These are phyloP conservation scores for Epichloe elymi DNA, from an alignment of 2,329 filamentous ascomycete genomes.

Conservation along the genomic window DNA sequence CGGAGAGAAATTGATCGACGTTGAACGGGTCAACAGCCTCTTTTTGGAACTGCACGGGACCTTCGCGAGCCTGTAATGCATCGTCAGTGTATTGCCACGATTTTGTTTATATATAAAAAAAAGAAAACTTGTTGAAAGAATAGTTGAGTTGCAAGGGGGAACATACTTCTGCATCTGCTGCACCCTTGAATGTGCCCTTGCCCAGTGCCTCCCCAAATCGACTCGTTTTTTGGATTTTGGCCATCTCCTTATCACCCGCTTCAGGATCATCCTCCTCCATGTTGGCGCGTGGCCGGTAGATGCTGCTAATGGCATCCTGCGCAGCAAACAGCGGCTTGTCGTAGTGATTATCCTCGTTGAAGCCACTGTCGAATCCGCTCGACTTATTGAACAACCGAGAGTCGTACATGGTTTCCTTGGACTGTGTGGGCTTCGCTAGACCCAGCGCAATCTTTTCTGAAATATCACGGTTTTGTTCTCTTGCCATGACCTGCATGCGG, in stretches of 20 bases:
- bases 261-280: slow-evolving; percentile 69
- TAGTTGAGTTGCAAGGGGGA: background rate
- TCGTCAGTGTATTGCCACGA: slow-evolving; percentile 17
- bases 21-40: slow-evolving; percentile 79
- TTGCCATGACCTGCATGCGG: slow-evolving; percentile 79
- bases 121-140: background rate
- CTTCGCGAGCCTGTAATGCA: slow-evolving; percentile 52
- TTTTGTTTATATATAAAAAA: background rate
- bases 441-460: slow-evolving; percentile 93
- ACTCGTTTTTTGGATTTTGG: slow-evolving; percentile 73
- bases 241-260: slow-evolving; percentile 69
- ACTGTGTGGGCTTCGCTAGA: slow-evolving; percentile 85
- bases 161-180: slow-evolving; percentile 65
- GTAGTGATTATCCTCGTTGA: slow-evolving; percentile 96
- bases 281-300: slow-evolving; percentile 71
- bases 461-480: slow-evolving; percentile 93
- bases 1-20: slow-evolving; percentile 83
- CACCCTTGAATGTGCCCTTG: slow-evolving; percentile 80
- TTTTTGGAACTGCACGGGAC: slow-evolving; percentile 93
- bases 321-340: slow-evolving; percentile 95
- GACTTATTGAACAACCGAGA: slow-evolving; percentile 89
- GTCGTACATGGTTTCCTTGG: slow-evolving; percentile 92
- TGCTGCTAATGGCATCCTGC: slow-evolving; percentile 86
- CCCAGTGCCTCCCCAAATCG: slow-evolving; percentile 80
- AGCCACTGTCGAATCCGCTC: slow-evolving; percentile 77